Evolutionary conservation across 768 basidiomycete genomes (phyloP).

Genomic region (Coprinopsis strossmayeri): DNA sequence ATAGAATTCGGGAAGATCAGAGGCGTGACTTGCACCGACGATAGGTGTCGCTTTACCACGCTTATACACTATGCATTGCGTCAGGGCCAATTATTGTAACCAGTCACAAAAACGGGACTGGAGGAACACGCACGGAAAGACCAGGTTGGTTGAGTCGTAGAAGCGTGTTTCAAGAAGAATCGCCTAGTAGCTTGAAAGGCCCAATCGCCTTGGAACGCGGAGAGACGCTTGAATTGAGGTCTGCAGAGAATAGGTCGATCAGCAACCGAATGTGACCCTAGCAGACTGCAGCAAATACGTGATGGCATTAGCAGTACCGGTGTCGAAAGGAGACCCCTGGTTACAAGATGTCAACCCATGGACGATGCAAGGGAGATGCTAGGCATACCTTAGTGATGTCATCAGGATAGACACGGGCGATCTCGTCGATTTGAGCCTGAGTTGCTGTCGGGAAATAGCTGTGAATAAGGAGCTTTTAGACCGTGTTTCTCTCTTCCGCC

Average conservation of each 20-base stretch:
- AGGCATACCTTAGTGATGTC: conserved; percentile 12
- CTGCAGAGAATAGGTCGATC: too few species aligned
- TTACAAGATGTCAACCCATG: neutral
- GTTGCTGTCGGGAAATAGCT: conserved; percentile 12
- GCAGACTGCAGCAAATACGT: too few species aligned
- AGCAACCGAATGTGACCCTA: too few species aligned
- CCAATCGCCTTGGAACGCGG: conserved; percentile 44
- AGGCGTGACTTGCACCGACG: neutral
- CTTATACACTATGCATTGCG: neutral
- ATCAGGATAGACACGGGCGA: conserved; percentile 18
- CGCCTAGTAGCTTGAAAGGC: conserved; percentile 43
- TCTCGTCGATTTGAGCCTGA: conserved; percentile 11
- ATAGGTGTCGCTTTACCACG: neutral
- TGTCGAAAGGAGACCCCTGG: conserved; percentile 22
- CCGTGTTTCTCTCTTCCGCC: too few species aligned
- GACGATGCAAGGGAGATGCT: neutral
- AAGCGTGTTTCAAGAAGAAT: conserved; percentile 34
- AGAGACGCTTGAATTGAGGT: conserved; percentile 45
- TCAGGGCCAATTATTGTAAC: neutral
- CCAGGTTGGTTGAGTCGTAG: conserved; percentile 33
- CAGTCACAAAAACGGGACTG: neutral
- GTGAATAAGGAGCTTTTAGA: conserved; percentile 7
- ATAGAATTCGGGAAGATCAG: neutral
- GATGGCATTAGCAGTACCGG: conserved; percentile 15
- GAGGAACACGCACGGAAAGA: conserved; percentile 30